Conservation (phyloP, 345 rosid species). For the Eucalyptus marginata region DNA sequence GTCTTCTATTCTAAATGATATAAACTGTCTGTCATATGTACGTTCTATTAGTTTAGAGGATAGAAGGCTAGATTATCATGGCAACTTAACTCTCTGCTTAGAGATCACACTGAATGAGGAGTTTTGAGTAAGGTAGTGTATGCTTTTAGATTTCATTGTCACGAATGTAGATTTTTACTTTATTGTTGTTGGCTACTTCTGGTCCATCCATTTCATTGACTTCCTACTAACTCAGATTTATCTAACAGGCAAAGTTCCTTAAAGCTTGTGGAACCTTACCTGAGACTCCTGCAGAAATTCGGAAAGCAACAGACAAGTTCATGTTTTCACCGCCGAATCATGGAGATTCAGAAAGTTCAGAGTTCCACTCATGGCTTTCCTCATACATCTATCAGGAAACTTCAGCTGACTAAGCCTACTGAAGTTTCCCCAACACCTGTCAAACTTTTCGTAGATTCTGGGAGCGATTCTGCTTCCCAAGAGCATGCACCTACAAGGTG, state of each 20-base stretch:
- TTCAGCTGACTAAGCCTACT: constrained; percentile 21
- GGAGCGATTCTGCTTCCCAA: constrained; percentile 25
- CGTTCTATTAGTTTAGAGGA: background rate
- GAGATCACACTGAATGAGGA: background rate
- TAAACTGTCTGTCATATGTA: background rate
- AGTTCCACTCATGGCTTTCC: constrained; percentile 67
- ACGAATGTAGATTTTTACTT: background rate
- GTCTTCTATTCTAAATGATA: background rate
- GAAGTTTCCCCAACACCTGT: constrained; percentile 22
- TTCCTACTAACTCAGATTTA: background rate
- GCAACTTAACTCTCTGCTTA: background rate
- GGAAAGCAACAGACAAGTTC: constrained; percentile 26
- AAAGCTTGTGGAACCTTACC: constrained; percentile 55
- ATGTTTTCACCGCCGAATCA: constrained; percentile 24
- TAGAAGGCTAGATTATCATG: background rate
- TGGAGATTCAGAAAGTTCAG: constrained; percentile 22
- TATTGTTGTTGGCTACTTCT: background rate
- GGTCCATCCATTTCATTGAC: background rate
- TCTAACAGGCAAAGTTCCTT: constrained; percentile 53
- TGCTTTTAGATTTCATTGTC: background rate
- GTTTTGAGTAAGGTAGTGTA: background rate
- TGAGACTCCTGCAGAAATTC: constrained; percentile 61
- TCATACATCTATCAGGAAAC: constrained; percentile 19
- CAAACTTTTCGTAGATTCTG: constrained; percentile 23
- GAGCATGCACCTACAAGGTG: constrained; percentile 65